phyloP scores from a whole-genome alignment of 2,329 filamentous ascomycete species.

The Cladophialophora bantiana region DNA sequence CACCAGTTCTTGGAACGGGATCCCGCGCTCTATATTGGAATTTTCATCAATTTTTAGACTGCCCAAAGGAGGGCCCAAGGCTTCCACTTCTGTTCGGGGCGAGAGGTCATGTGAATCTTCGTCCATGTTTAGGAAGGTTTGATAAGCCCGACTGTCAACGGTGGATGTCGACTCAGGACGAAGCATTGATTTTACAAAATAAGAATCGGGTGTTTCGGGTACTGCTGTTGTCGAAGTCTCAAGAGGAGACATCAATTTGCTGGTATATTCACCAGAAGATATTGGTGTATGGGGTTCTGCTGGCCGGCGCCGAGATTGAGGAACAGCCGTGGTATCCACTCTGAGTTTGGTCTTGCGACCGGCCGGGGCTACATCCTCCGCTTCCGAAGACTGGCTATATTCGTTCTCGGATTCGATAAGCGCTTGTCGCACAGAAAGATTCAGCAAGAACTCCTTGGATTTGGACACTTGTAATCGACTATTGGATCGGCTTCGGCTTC shows the following conservation, averaged over 20 bases:
- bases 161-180: constrained; percentile 35
- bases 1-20: constrained; percentile 72
- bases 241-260: constrained; percentile 26
- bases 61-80: constrained; percentile 16
- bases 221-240: constrained; percentile 22
- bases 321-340: constrained; percentile 35
- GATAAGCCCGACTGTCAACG: constrained; percentile 36
- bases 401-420: constrained; percentile 39
- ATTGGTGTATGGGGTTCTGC: constrained; percentile 38
- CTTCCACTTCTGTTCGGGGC: constrained; percentile 24
- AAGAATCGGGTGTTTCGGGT: constrained; percentile 40
- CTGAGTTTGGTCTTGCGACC: constrained; percentile 34
- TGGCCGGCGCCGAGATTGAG: constrained; percentile 25
- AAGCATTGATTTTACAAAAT: constrained; percentile 37
- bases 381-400: constrained; percentile 28
- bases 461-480: constrained; percentile 32
- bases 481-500: constrained; percentile 37
- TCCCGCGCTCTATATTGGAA: constrained; percentile 47
- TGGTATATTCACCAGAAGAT: constrained; percentile 35
- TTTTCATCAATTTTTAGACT: constrained; percentile 41
- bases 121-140: constrained; percentile 43
- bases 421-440: constrained; percentile 30
- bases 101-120: constrained; percentile 36
- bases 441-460: constrained; percentile 36
- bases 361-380: constrained; percentile 29